Percentiles rank a stretch among this genome's conserved stretches.
Evolutionary conservation across 73 alveolate species (phyloP).

Genomic region (Paramecium caudatum): DNA sequence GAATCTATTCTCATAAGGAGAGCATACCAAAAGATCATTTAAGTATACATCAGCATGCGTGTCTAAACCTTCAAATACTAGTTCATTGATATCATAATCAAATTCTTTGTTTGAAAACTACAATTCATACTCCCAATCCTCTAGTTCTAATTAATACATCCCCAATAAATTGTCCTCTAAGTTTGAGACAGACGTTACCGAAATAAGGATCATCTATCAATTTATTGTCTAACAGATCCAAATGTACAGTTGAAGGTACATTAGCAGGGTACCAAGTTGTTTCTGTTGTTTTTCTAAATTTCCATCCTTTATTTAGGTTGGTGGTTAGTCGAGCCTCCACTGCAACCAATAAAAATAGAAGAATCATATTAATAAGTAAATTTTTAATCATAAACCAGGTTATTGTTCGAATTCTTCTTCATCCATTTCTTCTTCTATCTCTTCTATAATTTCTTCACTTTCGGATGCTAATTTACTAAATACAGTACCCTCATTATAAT

Average conservation of each 20-base stretch:
- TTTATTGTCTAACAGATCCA: constrained; percentile 77
- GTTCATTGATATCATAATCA: constrained; percentile 1
- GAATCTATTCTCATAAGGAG: neutral
- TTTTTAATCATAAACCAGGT: neutral
- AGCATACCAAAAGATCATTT: constrained; percentile 71
- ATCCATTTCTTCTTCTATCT: constrained; percentile 27
- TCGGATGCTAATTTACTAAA: neutral
- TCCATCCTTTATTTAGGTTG: constrained; percentile 38
- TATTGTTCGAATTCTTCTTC: constrained; percentile 11
- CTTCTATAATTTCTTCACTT: constrained; percentile 55
- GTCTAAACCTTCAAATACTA: constrained; percentile 85
- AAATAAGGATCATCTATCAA: constrained; percentile 79
- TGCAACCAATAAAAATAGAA: neutral
- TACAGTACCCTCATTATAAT: neutral
- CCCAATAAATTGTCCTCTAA: constrained; percentile 73
- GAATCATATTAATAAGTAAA: neutral
- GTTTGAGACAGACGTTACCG: neutral
- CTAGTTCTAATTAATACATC: constrained; percentile 76
- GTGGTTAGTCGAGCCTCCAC: neutral
- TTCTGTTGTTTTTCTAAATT: constrained; percentile 13
- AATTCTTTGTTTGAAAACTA: constrained; percentile 33
- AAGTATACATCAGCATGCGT: constrained; percentile 81
- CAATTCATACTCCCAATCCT: constrained; percentile 78
- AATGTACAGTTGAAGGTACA: constrained; percentile 83
- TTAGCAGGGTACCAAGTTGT: constrained; percentile 78